Evolutionary conservation across 768 basidiomycete genomes (phyloP).

Genomic region (Tulasnella calospora): DNA sequence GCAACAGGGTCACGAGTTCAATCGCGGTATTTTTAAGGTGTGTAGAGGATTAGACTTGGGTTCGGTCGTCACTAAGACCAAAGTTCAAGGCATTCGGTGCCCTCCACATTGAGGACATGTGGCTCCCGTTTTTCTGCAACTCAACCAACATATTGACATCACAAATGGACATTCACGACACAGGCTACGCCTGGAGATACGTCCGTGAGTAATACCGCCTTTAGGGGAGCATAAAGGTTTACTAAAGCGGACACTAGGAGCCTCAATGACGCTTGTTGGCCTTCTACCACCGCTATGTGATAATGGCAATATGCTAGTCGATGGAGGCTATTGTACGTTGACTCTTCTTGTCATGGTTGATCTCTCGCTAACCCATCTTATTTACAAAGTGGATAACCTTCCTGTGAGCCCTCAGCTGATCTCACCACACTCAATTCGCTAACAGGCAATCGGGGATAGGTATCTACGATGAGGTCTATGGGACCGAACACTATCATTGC

Average conservation of each 20-base stretch:
- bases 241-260: conserved; percentile 47
- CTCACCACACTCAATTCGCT: neutral
- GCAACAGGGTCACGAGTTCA: conserved; percentile 83
- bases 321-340: conserved; percentile 78
- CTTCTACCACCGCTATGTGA: conserved; percentile 92
- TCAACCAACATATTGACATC: conserved; percentile 96
- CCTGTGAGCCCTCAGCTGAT: conserved; percentile 50
- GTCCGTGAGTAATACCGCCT: conserved; percentile 51
- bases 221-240: neutral
- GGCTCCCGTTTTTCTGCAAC: conserved; percentile 97
- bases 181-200: conserved; percentile 97
- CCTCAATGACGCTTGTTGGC: conserved; percentile 96
- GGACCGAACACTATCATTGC: conserved; percentile 90
- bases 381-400: conserved; percentile 69
- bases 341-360: neutral
- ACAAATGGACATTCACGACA: conserved; percentile 94
- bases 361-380: conserved; percentile 26
- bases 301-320: conserved; percentile 86
- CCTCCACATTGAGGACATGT: conserved; percentile 82
- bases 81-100: conserved; percentile 18
- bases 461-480: conserved; percentile 85
- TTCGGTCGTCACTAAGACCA: neutral
- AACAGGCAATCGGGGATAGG: conserved; percentile 44
- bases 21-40: conserved; percentile 89
- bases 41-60: conserved; percentile 13